Percentiles rank a stretch among this genome's conserved stretches.
phyloP scores from a whole-genome alignment of 192 early-diverging fungal genomes.

The Kappamyces sp. region DNA sequence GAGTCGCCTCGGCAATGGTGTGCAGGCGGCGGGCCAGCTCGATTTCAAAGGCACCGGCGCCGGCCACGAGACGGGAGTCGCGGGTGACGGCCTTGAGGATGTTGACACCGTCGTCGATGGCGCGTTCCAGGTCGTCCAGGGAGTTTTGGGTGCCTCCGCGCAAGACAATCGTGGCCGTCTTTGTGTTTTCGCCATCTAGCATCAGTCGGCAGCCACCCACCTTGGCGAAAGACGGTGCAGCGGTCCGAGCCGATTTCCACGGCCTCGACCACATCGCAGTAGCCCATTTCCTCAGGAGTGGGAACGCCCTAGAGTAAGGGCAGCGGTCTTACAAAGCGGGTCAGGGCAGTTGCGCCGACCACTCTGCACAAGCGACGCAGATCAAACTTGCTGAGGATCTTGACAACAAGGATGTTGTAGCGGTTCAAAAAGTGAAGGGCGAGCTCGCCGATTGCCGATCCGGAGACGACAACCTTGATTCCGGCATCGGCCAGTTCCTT shows the following conservation, averaged over 20 bases:
- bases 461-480: slow-evolving; percentile 87
- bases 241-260: slow-evolving; percentile 96
- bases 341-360: slow-evolving; percentile 83
- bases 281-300: slow-evolving; percentile 94
- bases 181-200: slow-evolving; percentile 68
- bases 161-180: slow-evolving; percentile 91
- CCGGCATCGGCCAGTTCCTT: slow-evolving; percentile 86
- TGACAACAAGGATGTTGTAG: slow-evolving; percentile 80
- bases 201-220: slow-evolving; percentile 13
- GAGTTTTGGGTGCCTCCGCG: slow-evolving; percentile 93
- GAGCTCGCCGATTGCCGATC: slow-evolving; percentile 83
- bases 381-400: slow-evolving; percentile 93
- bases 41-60: slow-evolving; percentile 93
- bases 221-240: slow-evolving; percentile 95
- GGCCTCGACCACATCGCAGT: slow-evolving; percentile 92
- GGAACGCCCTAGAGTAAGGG: slow-evolving; percentile 59
- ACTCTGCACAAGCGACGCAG: slow-evolving; percentile 90
- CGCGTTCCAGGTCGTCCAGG: slow-evolving; percentile 95
- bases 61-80: slow-evolving; percentile 77
- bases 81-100: slow-evolving; percentile 87
- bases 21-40: slow-evolving; percentile 78
- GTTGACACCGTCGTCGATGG: slow-evolving; percentile 97
- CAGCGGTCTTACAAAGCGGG: slow-evolving; percentile 55
- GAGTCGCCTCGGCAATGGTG: slow-evolving; percentile 64
- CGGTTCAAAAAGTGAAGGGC: slow-evolving; percentile 94